A percentile compares a stretch with the other conserved stretches of the same genome.
Conservation (phyloP, 352 stramenopile species). For the Thalassiosira ordinaria region DNA sequence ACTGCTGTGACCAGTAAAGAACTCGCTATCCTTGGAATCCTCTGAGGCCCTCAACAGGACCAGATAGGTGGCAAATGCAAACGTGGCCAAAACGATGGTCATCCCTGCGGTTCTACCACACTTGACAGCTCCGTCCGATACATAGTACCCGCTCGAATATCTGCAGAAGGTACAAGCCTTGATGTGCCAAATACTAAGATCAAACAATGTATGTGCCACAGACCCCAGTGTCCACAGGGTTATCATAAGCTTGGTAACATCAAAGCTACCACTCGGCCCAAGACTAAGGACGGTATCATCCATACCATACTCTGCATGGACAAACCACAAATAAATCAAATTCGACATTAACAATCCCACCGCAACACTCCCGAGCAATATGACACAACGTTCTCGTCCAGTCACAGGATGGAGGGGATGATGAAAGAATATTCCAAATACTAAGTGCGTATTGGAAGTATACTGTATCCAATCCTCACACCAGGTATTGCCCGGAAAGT, state of each 20-base stretch:
- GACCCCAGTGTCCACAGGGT: conserved; percentile 51
- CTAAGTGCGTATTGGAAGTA: conserved; percentile 47
- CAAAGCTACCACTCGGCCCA: background rate
- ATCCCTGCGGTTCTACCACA: conserved; percentile 26
- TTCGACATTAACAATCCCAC: conserved; percentile 54
- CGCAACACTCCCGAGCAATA: conserved; percentile 47
- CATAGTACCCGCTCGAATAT: conserved; percentile 22
- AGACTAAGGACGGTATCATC: conserved; percentile 29
- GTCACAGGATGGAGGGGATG: conserved; percentile 53
- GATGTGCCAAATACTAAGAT: conserved; percentile 59
- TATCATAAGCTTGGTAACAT: conserved; percentile 41
- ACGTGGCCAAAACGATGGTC: conserved; percentile 26
- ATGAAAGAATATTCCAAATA: conserved; percentile 59
- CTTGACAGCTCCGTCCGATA: conserved; percentile 30
- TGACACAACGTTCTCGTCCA: conserved; percentile 36
- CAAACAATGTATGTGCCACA: conserved; percentile 51
- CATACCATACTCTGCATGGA: conserved; percentile 35
- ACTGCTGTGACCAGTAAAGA: background rate
- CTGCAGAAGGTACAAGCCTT: conserved; percentile 50
- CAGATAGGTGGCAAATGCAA: conserved; percentile 38
- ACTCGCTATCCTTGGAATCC: conserved; percentile 22
- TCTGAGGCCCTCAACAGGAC: conserved; percentile 27
- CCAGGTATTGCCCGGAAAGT: conserved; percentile 54
- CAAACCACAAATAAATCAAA: conserved; percentile 55
- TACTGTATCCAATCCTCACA: conserved; percentile 55